These are phyloP conservation scores for Mycena haematopus DNA, from an alignment of 768 basidiomycete species.

Conservation along the genomic window DNA sequence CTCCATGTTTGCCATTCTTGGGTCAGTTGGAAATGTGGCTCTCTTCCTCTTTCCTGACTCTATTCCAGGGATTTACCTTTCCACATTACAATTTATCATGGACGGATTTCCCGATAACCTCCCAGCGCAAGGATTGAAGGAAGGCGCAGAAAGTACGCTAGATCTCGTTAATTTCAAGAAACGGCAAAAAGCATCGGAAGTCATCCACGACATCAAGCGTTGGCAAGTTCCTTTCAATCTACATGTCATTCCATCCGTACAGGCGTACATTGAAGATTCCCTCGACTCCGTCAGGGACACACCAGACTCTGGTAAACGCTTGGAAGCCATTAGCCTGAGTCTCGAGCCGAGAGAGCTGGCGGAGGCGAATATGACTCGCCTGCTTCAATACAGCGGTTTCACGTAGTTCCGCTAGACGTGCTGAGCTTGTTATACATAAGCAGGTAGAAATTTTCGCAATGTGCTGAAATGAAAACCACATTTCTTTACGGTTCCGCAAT, in stretches of 20 bases:
- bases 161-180: conserved; percentile 91
- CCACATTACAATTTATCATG: conserved; percentile 94
- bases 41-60: conserved; percentile 12
- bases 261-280: conserved; percentile 78
- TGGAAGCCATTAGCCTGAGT: conserved; percentile 86
- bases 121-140: conserved; percentile 32
- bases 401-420: conserved; percentile 52
- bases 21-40: conserved; percentile 54
- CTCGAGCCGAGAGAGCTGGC: conserved; percentile 97
- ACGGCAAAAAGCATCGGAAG: conserved; percentile 90
- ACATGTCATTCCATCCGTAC: conserved; percentile 68
- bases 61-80: conserved; percentile 88
- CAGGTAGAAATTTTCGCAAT: too few relatives aligned
- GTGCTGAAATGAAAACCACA: too few relatives aligned
- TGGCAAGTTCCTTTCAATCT: conserved; percentile 96
- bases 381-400: conserved; percentile 89
- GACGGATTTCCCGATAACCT: conserved; percentile 92
- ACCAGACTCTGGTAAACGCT: conserved; percentile 72
- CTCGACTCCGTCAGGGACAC: conserved; percentile 75
- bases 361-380: conserved; percentile 93
- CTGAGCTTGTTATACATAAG: too few relatives aligned
- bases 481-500: too few relatives aligned
- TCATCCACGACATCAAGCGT: conserved; percentile 94
- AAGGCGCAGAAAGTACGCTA: conserved; percentile 36
- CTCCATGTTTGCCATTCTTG: conserved; percentile 96